A percentile compares a stretch with the other conserved stretches of the same genome.
Conservation (phyloP, 345 rosid genomes). For the Reutealis trisperma region DNA sequence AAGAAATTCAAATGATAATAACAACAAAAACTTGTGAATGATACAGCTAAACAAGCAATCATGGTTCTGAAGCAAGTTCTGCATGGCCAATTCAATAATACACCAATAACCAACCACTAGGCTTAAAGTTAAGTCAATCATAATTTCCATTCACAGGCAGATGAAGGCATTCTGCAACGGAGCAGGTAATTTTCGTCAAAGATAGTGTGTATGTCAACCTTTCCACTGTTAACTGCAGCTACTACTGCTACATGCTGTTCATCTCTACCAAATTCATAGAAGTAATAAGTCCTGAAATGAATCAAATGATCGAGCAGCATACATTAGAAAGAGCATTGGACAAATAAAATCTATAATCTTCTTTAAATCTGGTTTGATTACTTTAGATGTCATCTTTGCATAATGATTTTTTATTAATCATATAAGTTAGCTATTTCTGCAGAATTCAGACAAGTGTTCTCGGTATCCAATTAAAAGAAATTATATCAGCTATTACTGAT, state of each 20-base stretch:
- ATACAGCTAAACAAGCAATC: not conserved
- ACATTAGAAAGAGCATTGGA: constrained; percentile 6
- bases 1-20: not conserved
- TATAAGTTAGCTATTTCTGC: not conserved
- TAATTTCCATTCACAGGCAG: not conserved
- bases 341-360: not conserved
- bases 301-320: constrained; percentile 14
- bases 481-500: not conserved
- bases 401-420: not conserved
- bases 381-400: constrained; percentile 3
- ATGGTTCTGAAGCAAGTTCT: not conserved
- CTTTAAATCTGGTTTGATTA: not conserved
- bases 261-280: constrained; percentile 80
- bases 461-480: not conserved
- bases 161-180: not conserved
- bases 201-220: constrained; percentile 44
- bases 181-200: not conserved
- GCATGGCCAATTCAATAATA: not conserved
- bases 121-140: not conserved
- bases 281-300: constrained; percentile 76
- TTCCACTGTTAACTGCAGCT: constrained; percentile 72
- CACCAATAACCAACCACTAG: not conserved
- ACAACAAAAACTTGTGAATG: not conserved
- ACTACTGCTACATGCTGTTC: constrained; percentile 74
- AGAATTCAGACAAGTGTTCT: not conserved